A percentile compares a stretch with the other conserved stretches of the same genome.
Conservation (phyloP, 208 protist species). For the Trypanosoma vivax region DNA sequence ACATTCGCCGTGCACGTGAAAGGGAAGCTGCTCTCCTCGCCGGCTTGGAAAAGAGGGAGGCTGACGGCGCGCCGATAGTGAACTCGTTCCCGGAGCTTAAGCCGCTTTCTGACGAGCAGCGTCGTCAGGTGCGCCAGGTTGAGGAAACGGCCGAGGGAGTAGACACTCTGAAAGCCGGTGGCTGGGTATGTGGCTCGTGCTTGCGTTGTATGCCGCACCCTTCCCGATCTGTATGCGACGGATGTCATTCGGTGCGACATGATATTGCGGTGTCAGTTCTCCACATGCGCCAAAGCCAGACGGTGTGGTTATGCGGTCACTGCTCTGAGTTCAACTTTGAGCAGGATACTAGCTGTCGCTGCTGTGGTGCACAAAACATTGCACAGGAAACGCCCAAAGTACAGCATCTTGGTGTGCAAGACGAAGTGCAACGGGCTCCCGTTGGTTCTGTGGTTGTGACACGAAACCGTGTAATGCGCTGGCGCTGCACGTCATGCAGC, state of each 20-base stretch:
- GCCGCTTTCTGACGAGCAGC: constrained; percentile 8
- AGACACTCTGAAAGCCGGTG: constrained; percentile 29
- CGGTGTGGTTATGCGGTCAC: constrained; percentile 30
- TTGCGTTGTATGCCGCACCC: constrained; percentile 22
- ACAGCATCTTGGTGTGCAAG: constrained; percentile 25
- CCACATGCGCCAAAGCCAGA: constrained; percentile 14
- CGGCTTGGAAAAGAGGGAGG: background rate
- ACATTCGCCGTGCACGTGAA: constrained; percentile 23
- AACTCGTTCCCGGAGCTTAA: background rate
- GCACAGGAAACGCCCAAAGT: constrained; percentile 12
- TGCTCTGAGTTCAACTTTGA: constrained; percentile 49
- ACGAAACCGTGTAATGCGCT: constrained; percentile 47
- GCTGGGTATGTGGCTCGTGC: constrained; percentile 55
- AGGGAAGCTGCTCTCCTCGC: background rate
- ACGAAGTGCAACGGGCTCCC: constrained; percentile 26
- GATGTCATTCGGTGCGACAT: constrained; percentile 48
- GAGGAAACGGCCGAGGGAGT: constrained; percentile 19
- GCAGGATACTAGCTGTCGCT: constrained; percentile 26
- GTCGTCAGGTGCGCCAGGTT: constrained; percentile 4
- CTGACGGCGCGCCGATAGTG: background rate
- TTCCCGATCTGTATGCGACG: constrained; percentile 41
- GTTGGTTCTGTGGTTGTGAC: constrained; percentile 51
- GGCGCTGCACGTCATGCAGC: constrained; percentile 48
- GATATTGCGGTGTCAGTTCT: constrained; percentile 18
- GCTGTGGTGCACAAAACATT: constrained; percentile 16